Percentiles rank a stretch among this genome's conserved stretches.
phyloP scores from a whole-genome alignment of 176 grass and related monocot species.

The Eragrostis nindensis region DNA sequence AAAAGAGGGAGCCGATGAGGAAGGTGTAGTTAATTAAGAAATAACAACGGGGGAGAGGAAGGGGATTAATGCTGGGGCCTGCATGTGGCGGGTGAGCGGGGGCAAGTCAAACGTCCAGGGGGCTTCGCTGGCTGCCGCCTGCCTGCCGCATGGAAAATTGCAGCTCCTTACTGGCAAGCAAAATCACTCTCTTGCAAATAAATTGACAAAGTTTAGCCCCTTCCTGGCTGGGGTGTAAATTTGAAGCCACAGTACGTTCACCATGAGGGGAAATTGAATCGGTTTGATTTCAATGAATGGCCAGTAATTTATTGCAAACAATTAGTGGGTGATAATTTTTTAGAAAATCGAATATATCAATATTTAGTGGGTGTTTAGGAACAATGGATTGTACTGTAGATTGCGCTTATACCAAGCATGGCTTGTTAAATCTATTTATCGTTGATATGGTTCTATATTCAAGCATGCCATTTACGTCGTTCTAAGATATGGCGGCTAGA shows the following conservation, averaged over 20 bases:
- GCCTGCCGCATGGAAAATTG: slow-evolving; percentile 6
- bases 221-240: not conserved
- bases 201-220: not conserved
- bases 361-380: not conserved
- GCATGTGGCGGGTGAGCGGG: slow-evolving; percentile 48
- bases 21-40: slow-evolving; percentile 41
- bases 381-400: not conserved
- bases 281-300: not conserved
- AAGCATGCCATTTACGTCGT: too few species aligned
- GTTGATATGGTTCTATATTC: too few species aligned
- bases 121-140: slow-evolving; percentile 34
- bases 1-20: slow-evolving; percentile 44
- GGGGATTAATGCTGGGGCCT: slow-evolving; percentile 38
- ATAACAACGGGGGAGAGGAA: slow-evolving; percentile 10
- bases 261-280: not conserved
- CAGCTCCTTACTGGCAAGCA: not conserved
- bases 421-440: too few species aligned
- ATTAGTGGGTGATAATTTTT: too few species aligned
- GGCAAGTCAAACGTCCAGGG: slow-evolving; percentile 49
- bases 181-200: not conserved
- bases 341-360: not conserved
- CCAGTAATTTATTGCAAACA: not conserved
- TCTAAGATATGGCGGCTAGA: too few species aligned
- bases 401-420: too few species aligned
- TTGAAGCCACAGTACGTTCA: too few species aligned